phyloP scores from a whole-genome alignment of 73 alveolate species.

The Paramecium biaurelia region DNA sequence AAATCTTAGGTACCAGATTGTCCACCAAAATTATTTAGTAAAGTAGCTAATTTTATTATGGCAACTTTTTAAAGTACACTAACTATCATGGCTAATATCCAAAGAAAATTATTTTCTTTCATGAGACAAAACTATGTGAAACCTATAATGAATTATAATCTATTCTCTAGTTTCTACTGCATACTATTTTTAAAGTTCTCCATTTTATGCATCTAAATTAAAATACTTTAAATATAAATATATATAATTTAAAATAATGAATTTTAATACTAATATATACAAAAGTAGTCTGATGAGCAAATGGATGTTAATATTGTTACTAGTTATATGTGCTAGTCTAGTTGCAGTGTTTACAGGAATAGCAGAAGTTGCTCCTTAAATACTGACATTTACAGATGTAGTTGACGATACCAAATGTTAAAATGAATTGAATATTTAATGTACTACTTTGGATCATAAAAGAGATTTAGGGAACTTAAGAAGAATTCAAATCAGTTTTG shows the following conservation, averaged over 20 bases:
- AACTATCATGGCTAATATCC: not conserved
- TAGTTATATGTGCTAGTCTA: not conserved
- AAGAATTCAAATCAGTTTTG: not conserved
- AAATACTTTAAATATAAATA: not conserved
- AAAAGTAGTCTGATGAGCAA: not conserved
- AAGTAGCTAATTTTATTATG: not conserved
- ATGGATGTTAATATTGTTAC: not conserved
- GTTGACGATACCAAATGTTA: not conserved
- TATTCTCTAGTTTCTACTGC: not conserved
- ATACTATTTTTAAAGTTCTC: not conserved
- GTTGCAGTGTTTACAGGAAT: not conserved
- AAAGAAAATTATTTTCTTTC: not conserved
- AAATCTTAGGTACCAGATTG: not conserved
- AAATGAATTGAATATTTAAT: not conserved
- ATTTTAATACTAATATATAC: not conserved
- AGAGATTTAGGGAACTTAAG: slow-evolving; percentile 6
- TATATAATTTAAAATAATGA: not conserved
- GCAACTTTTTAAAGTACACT: not conserved
- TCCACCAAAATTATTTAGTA: not conserved
- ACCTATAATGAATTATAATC: slow-evolving; percentile 9
- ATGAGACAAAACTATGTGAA: not conserved
- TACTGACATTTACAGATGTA: not conserved
- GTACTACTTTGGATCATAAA: not conserved
- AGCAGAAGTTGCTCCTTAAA: not conserved
- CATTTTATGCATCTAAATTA: not conserved